phyloP scores from a whole-genome alignment of 2,329 filamentous ascomycete species.

The Fusarium staphyleae region DNA sequence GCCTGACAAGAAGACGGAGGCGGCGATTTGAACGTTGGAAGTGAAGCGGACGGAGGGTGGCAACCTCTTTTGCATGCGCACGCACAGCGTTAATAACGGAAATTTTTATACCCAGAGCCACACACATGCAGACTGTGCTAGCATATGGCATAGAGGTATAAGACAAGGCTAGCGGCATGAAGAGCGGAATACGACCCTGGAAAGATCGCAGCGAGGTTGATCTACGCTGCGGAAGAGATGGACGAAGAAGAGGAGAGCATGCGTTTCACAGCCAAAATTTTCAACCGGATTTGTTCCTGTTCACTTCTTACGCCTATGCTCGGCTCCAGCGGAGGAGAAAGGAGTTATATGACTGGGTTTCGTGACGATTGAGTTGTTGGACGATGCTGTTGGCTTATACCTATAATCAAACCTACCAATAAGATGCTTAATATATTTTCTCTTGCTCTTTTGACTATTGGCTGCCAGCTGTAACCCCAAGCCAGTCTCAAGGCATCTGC shows the following conservation, averaged over 20 bases:
- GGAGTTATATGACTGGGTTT: constrained; percentile 6
- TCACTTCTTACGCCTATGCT: neutral
- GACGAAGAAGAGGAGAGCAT: constrained; percentile 17
- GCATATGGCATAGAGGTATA: constrained; percentile 8
- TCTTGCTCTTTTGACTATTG: neutral
- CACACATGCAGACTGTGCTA: constrained; percentile 9
- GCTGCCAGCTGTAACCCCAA: too few species aligned
- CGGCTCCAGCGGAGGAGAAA: neutral
- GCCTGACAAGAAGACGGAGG: constrained; percentile 33
- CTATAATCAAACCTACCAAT: constrained; percentile 1
- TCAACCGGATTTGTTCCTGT: neutral
- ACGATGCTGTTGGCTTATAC: constrained; percentile 10
- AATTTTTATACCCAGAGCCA: constrained; percentile 23
- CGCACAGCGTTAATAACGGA: constrained; percentile 3
- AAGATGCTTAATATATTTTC: neutral
- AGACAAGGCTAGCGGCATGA: constrained; percentile 28
- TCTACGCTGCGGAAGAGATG: constrained; percentile 14
- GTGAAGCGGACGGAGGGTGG: constrained; percentile 30
- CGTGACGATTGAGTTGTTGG: neutral
- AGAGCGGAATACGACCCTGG: neutral
- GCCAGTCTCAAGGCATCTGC: neutral
- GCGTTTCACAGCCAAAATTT: constrained; percentile 1
- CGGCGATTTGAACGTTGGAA: constrained; percentile 22
- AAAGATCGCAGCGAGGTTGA: constrained; percentile 15
- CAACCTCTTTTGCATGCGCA: constrained; percentile 5